phyloP scores from a whole-genome alignment of 2,329 filamentous ascomycete species.

The Fusarium compactum region DNA sequence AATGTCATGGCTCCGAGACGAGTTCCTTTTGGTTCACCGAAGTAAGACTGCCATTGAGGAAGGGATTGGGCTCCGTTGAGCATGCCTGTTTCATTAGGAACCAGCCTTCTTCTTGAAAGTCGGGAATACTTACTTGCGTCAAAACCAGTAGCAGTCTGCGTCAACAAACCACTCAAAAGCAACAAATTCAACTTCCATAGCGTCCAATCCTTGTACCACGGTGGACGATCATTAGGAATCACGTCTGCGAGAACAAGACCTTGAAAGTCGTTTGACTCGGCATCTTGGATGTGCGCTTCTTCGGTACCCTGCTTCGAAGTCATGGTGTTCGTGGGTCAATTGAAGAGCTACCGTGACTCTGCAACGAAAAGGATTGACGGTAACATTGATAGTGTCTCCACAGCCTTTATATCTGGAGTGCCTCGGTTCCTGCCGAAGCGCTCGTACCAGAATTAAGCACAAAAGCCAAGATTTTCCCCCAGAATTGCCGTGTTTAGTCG shows the following conservation, averaged over 20 bases:
- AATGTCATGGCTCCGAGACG: slow-evolving; percentile 50
- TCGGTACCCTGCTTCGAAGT: slow-evolving; percentile 25
- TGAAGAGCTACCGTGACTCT: background rate
- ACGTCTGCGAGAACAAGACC: slow-evolving; percentile 44
- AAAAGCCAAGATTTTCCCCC: background rate
- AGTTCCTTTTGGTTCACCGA: slow-evolving; percentile 46
- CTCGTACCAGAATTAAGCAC: slow-evolving; percentile 6
- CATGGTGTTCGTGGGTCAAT: background rate
- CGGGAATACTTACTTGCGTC: slow-evolving; percentile 44
- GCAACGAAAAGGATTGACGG: background rate
- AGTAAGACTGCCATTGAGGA: slow-evolving; percentile 48
- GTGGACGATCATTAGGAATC: slow-evolving; percentile 37
- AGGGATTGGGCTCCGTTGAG: slow-evolving; percentile 52
- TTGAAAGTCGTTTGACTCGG: slow-evolving; percentile 36
- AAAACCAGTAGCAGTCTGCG: slow-evolving; percentile 51
- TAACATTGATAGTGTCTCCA: background rate
- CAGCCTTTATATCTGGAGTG: slow-evolving; percentile 25
- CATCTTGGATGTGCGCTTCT: slow-evolving; percentile 26
- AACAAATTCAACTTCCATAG: slow-evolving; percentile 50
- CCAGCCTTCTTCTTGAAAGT: accelerated
- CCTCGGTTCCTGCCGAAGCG: slow-evolving; percentile 20
- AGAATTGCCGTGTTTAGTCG: background rate
- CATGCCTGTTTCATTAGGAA: slow-evolving; percentile 47
- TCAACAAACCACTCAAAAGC: slow-evolving; percentile 50
- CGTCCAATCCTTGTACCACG: slow-evolving; percentile 40